Evolutionary conservation across 495 filamentous ascomycete species (phyloP).

Genomic region (Elaphomyces granulatus): DNA sequence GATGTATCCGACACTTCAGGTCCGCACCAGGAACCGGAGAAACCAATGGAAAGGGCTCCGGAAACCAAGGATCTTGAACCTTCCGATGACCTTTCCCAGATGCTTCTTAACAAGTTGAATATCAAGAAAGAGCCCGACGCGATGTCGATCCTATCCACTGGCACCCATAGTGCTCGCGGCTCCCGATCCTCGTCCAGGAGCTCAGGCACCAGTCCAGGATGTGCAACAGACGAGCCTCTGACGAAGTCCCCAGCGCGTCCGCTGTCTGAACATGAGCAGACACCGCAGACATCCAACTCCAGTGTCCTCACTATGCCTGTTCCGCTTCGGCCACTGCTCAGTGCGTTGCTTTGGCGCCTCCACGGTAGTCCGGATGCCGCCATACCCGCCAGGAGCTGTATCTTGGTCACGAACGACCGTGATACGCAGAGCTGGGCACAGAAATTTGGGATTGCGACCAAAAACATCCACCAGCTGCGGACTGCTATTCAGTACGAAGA

Average conservation of each 20-base stretch:
- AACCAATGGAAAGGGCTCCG: conserved; percentile 6
- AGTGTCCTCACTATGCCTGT: conserved; percentile 26
- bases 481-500: conserved; percentile 45
- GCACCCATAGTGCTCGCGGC: conserved; percentile 29
- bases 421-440: conserved; percentile 40
- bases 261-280: conserved; percentile 23
- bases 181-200: conserved; percentile 36
- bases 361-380: conserved; percentile 32
- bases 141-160: conserved; percentile 35
- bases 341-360: conserved; percentile 45
- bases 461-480: conserved; percentile 44
- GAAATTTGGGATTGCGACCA: conserved; percentile 44
- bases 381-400: conserved; percentile 29
- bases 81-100: conserved; percentile 33
- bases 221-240: conserved; percentile 15
- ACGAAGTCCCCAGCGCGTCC: conserved; percentile 10
- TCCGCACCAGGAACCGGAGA: conserved; percentile 3
- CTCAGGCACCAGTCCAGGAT: conserved; percentile 37
- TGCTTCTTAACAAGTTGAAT: conserved; percentile 38
- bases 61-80: conserved; percentile 6
- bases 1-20: not conserved
- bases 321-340: conserved; percentile 43
- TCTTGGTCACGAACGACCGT: conserved; percentile 46
- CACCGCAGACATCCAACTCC: conserved; percentile 21
- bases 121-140: conserved; percentile 34